Evolutionary conservation across 106 monocot genomes (phyloP).

Genomic region (Amphibolis antarctica): DNA sequence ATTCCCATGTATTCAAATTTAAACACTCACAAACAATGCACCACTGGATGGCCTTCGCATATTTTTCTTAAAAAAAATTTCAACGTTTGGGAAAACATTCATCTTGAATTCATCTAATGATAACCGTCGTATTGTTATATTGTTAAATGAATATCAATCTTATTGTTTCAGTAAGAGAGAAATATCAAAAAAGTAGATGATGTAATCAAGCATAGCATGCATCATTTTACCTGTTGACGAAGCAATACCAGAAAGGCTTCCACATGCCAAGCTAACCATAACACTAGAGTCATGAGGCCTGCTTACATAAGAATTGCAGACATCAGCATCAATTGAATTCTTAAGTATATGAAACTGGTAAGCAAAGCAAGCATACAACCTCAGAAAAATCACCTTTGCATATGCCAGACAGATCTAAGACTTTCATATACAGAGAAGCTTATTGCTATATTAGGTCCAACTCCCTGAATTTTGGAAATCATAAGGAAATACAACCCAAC

Average conservation of each 20-base stretch:
- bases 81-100: no score
- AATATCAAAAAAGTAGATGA: no score
- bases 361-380: not conserved
- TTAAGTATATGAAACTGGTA: not conserved
- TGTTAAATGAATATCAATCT: no score
- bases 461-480: conserved; percentile 40
- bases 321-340: not conserved
- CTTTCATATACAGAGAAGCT: conserved; percentile 86
- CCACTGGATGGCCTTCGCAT: no score
- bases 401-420: conserved; percentile 52
- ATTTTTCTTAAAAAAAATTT: no score
- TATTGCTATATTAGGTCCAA: conserved; percentile 82
- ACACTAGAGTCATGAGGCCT: conserved; percentile 60
- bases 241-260: conserved; percentile 71
- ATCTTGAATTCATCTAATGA: no score
- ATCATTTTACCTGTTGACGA: conserved; percentile 55
- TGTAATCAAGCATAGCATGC: no score
- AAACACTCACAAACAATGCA: no score
- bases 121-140: no score
- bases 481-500: not conserved
- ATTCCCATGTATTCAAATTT: no score
- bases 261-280: conserved; percentile 60
- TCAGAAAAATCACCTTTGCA: conserved; percentile 36
- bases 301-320: not conserved
- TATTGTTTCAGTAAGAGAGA: no score